Evolutionary conservation across 1,284 basidiomycete species (phyloP), one percentile per base, ranked within the genome.

Genomic region (Fomitopsis schrenkii): DNA sequence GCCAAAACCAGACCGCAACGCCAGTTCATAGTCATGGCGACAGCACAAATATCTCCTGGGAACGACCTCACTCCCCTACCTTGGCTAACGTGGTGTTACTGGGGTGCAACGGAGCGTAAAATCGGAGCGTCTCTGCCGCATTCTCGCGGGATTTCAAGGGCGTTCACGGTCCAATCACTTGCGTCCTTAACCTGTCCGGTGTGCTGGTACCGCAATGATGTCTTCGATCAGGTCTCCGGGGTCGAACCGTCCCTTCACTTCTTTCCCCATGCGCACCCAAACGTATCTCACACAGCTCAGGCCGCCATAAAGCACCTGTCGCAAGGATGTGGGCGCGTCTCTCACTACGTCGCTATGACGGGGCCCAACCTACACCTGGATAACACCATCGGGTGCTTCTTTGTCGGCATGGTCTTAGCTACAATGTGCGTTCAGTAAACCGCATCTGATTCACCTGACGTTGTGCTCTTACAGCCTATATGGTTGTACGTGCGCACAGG

Each of bases 291-390:
- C 26, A 28, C 45, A 48, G 5, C 12, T 2, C 35, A 36, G 35
- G 35, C 7, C 45, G 19, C 26, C 48, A 50, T 50, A 50, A 33
- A 30, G 17, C 15, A 15, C 28, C 48, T 22, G 48, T 33, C 17
- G 48, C 28, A 30, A 33, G 28, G 26, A 17, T 30, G 28, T 35
- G 52, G 19, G 52, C n/a, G 35, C 35, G 35, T 54, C 7, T 40
- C 52, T 26, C 52, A 33, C 52, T 12, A 15, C 2, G 35, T 54
- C 52, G 52, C 35, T 46, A 57, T 57, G 56, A 46, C 56, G 38
- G 56, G 56, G 15, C 56, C 56, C 33, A 57, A 57, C 33, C 56
- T 57, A 4, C 56, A 57, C 30, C 30, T 57, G 56, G 56, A 57
- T 30, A 48, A 28, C 44, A 57, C 42, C 17, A 36, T 57, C 17